A percentile compares a stretch with the other conserved stretches of the same genome.
These are phyloP conservation scores for Pseudofabraea citricarpa DNA, from an alignment of 2,329 filamentous ascomycete genomes.

Conservation along the genomic window DNA sequence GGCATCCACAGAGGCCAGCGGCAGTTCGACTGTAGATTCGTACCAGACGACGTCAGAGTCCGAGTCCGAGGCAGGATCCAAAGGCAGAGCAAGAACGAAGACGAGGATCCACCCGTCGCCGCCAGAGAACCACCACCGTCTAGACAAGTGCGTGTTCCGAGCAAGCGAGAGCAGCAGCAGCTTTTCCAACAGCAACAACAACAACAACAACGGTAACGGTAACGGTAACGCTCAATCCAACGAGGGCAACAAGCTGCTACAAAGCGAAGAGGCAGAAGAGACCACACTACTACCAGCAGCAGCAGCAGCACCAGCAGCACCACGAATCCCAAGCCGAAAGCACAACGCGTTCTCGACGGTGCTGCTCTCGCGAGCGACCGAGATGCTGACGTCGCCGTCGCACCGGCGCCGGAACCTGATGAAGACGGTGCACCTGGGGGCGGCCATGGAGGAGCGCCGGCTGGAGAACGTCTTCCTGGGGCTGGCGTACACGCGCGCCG, in stretches of 20 bases:
- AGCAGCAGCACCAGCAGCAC: neutral
- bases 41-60: neutral
- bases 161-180: neutral
- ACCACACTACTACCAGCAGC: neutral
- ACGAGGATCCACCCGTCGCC: no score
- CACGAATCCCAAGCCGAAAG: neutral
- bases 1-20: neutral
- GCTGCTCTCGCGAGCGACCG: neutral
- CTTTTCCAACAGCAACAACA: neutral
- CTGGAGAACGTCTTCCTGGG: constrained; percentile 1
- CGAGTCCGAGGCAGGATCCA: no score
- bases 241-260: no score
- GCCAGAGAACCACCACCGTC: neutral
- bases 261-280: neutral
- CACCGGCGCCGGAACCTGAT: constrained; percentile 1
- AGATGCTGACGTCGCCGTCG: neutral
- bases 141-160: neutral
- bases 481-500: neutral
- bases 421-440: neutral
- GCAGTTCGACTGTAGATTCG: neutral
- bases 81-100: no score
- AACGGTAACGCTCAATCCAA: no score
- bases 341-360: neutral
- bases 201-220: neutral
- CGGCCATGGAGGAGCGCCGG: neutral